Conservation (phyloP, 805 yeast genomes). For the Starmerella etchellsii region DNA sequence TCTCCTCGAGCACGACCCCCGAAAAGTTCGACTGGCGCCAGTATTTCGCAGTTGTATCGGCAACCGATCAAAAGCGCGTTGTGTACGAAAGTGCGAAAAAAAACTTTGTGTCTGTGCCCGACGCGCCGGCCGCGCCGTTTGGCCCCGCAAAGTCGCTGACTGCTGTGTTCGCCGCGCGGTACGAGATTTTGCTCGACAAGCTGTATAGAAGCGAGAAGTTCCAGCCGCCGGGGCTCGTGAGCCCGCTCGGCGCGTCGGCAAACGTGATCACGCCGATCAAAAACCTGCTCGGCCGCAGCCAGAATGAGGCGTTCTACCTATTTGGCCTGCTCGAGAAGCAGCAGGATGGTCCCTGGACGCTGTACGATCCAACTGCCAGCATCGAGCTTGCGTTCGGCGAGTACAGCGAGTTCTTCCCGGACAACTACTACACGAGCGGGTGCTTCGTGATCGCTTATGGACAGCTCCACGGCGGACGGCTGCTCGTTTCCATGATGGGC, state of each 20-base stretch:
- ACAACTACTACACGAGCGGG: slow-evolving; percentile 57
- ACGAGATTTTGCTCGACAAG: slow-evolving; percentile 53
- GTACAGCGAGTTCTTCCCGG: slow-evolving; percentile 49
- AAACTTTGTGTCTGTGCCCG: slow-evolving; percentile 36
- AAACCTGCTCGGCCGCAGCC: slow-evolving; percentile 75
- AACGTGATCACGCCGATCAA: slow-evolving; percentile 55
- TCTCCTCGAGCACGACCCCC: background rate
- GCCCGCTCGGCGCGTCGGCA: slow-evolving; percentile 1
- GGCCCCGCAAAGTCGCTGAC: slow-evolving; percentile 18
- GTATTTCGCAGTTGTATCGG: slow-evolving; percentile 53
- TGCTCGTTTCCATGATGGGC: slow-evolving; percentile 61
- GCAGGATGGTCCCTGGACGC: slow-evolving; percentile 42
- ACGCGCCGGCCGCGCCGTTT: slow-evolving; percentile 8
- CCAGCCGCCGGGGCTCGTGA: slow-evolving; percentile 29
- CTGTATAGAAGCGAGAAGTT: slow-evolving; percentile 64
- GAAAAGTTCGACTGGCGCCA: slow-evolving; percentile 50
- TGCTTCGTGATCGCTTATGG: slow-evolving; percentile 77
- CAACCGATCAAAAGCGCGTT: slow-evolving; percentile 36
- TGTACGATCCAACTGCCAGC: slow-evolving; percentile 72
- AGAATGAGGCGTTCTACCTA: slow-evolving; percentile 49
- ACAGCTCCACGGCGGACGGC: slow-evolving; percentile 46
- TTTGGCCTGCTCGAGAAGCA: slow-evolving; percentile 52
- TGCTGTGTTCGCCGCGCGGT: slow-evolving; percentile 34
- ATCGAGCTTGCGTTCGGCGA: slow-evolving; percentile 47
- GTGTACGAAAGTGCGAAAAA: slow-evolving; percentile 31